Conservation (phyloP, 208 protist genomes). For the Herpetomonas tarakana region DNA sequence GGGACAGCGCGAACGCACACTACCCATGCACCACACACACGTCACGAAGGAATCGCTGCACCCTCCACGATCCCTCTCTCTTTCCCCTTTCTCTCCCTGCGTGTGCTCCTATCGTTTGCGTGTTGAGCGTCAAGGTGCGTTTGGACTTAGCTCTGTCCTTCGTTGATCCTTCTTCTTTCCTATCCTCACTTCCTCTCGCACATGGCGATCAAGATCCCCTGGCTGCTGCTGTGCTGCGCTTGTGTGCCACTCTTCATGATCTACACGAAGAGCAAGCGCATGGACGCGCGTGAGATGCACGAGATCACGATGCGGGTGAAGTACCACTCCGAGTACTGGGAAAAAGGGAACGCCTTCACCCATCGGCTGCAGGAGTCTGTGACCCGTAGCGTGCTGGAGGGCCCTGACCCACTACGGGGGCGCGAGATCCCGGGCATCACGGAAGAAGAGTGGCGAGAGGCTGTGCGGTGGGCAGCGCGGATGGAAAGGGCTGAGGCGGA, state of each 20-base stretch:
- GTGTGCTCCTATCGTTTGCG: no score
- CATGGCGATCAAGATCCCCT: constrained; percentile 58
- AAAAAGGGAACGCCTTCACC: constrained; percentile 61
- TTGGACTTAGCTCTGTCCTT: no score
- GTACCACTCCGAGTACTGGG: constrained; percentile 77
- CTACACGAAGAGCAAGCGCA: constrained; percentile 64
- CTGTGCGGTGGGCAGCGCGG: neutral
- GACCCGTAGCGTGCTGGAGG: constrained; percentile 17
- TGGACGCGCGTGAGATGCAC: constrained; percentile 76
- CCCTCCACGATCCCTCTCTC: no score
- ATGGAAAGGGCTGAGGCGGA: neutral
- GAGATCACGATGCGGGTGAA: constrained; percentile 83
- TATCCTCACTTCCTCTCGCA: no score
- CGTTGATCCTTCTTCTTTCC: no score
- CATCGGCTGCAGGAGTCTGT: constrained; percentile 24
- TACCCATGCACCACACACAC: no score
- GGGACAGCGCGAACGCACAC: no score
- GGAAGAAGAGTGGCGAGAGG: constrained; percentile 20
- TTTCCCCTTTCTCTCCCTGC: no score
- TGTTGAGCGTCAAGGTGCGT: no score
- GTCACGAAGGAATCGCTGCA: no score
- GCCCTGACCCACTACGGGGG: constrained; percentile 38
- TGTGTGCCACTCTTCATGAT: constrained; percentile 72
- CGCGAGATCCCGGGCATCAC: constrained; percentile 25
- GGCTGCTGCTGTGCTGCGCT: constrained; percentile 53